Percentiles rank a stretch among this genome's conserved stretches.
Conservation (phyloP, 2,329 filamentous ascomycete species). For the Aspergillus uvarum region DNA sequence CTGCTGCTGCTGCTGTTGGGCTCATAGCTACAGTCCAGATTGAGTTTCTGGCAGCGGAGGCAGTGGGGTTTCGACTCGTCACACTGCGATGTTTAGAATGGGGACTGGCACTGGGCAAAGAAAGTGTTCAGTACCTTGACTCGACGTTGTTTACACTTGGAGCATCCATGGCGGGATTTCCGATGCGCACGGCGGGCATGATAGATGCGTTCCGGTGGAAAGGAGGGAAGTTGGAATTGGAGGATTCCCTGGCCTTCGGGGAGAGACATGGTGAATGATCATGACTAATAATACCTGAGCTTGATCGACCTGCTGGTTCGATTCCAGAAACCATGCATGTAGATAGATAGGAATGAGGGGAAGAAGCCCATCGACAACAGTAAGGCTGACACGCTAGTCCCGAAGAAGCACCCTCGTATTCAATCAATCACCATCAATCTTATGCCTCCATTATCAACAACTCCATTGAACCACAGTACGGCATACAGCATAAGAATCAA, state of each 20-base stretch:
- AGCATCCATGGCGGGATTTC: constrained; percentile 37
- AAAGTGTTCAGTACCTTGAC: constrained; percentile 30
- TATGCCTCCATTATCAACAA: neutral
- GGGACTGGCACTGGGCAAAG: too few species aligned
- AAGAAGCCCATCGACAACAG: neutral
- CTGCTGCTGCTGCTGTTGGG: neutral
- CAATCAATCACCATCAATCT: neutral
- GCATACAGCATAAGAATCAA: neutral
- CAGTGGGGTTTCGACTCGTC: constrained; percentile 37
- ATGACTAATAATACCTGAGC: neutral
- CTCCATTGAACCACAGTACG: neutral
- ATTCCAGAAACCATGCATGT: neutral
- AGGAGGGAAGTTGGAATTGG: constrained; percentile 23
- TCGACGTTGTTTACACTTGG: constrained; percentile 35
- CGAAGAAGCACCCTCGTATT: neutral
- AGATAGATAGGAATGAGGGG: neutral
- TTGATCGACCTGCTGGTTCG: too few species aligned
- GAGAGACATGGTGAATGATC: neutral
- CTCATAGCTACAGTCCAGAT: constrained; percentile 32
- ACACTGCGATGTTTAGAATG: constrained; percentile 22
- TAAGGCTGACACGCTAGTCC: neutral
- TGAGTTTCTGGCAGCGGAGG: constrained; percentile 31
- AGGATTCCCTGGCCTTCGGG: constrained; percentile 24
- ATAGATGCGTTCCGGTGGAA: constrained; percentile 20
- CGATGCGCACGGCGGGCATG: constrained; percentile 35